These are phyloP conservation scores for Suillus plorans DNA, from an alignment of 768 basidiomycete genomes.

Conservation along the genomic window DNA sequence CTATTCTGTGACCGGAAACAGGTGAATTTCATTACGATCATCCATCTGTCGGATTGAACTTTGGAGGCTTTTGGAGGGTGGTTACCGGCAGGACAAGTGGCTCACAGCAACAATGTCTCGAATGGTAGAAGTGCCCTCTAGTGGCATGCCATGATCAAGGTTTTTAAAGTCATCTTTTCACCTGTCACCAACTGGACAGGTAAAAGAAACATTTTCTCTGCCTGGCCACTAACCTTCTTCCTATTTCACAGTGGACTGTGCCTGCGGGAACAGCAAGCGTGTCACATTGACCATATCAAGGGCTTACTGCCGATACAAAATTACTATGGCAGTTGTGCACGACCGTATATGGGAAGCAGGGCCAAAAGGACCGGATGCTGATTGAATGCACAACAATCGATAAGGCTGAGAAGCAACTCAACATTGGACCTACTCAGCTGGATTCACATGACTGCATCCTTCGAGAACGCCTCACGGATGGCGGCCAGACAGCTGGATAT, in stretches of 20 bases:
- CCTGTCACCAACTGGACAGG: background rate
- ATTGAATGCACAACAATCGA: background rate
- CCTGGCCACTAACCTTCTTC: background rate
- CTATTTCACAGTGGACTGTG: background rate
- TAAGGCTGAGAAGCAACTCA: background rate
- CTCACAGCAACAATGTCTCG: background rate
- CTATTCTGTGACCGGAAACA: background rate
- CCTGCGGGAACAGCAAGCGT: background rate
- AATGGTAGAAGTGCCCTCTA: background rate
- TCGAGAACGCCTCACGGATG: background rate
- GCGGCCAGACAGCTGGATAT: background rate
- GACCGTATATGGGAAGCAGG: background rate
- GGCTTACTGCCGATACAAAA: background rate
- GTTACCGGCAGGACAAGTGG: background rate
- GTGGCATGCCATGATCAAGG: background rate
- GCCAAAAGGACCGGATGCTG: background rate
- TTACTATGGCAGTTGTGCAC: background rate
- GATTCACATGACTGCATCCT: background rate
- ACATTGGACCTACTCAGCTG: background rate
- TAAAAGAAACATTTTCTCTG: background rate
- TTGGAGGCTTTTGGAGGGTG: background rate
- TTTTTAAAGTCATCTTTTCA: background rate
- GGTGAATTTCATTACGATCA: background rate
- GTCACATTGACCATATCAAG: background rate
- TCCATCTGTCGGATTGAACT: background rate